These are phyloP conservation scores for Kitagawia praeruptora DNA, from an alignment of 129 eudicot genomes.

Conservation along the genomic window DNA sequence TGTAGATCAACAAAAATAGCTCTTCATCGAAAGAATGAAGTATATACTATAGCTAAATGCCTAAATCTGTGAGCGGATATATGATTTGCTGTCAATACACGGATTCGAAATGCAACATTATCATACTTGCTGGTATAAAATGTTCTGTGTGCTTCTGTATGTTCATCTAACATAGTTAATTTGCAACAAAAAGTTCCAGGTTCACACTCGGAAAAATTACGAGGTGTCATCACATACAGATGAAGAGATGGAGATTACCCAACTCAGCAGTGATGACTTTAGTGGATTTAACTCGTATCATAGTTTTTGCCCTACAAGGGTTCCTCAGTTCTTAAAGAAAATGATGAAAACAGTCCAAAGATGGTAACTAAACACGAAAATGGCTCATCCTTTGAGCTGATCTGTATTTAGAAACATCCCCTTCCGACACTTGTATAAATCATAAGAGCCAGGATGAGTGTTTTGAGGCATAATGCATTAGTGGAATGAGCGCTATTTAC, in stretches of 20 bases:
- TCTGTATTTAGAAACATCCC: not conserved
- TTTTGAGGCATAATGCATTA: not conserved
- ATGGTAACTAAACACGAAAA: not conserved
- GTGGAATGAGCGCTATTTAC: not conserved
- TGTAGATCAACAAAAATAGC: no score
- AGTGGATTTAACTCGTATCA: not conserved
- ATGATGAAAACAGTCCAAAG: slow-evolving; percentile 1
- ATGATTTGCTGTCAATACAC: no score
- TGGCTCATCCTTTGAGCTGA: not conserved
- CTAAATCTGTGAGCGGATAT: no score
- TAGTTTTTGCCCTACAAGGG: not conserved
- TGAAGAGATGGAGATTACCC: not conserved
- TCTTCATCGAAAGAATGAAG: no score
- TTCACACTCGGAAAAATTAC: not conserved
- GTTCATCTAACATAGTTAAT: not conserved
- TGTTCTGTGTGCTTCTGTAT: not conserved
- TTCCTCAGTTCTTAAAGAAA: not conserved
- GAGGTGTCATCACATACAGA: not conserved
- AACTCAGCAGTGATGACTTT: not conserved
- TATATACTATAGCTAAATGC: no score
- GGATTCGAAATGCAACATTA: no score
- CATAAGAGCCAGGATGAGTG: not conserved
- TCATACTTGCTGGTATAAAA: no score
- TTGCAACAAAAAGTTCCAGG: no score
- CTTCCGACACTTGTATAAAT: not conserved